A percentile compares a stretch with the other conserved stretches of the same genome.
Evolutionary conservation across 441 rosid genomes (phyloP).

Genomic region (Hura crepitans): DNA sequence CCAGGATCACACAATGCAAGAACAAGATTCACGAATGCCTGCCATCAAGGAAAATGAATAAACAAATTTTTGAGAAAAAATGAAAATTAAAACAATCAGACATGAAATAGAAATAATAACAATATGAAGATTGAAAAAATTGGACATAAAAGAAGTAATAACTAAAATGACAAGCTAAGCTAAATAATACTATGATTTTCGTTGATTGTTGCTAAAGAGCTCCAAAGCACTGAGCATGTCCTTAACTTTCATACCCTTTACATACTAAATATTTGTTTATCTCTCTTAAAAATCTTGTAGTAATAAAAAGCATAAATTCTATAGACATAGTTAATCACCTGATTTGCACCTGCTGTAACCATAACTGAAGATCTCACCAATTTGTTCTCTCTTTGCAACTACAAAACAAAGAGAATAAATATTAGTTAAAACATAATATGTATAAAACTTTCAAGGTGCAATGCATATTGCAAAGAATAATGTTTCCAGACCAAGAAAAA

Average conservation of each 20-base stretch:
- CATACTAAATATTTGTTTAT: background rate
- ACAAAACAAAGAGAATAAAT: constrained; percentile 20
- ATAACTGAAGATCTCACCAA: constrained; percentile 74
- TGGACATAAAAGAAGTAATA: constrained; percentile 8
- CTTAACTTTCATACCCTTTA: background rate
- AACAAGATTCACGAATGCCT: constrained; percentile 95
- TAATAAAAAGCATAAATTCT: constrained; percentile 13
- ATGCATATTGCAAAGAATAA: background rate
- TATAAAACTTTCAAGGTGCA: background rate
- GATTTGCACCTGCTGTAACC: constrained; percentile 99
- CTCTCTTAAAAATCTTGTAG: background rate
- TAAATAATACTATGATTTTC: background rate
- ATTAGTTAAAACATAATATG: background rate
- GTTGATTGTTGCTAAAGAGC: background rate
- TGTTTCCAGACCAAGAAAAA: background rate
- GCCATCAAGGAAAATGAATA: constrained; percentile 29
- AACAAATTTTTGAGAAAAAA: constrained; percentile 10
- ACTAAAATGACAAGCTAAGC: constrained; percentile 11
- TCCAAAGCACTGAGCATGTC: background rate
- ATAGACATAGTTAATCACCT: constrained; percentile 41
- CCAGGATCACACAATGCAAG: constrained; percentile 85
- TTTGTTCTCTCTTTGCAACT: constrained; percentile 74
- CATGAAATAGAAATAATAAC: constrained; percentile 12
- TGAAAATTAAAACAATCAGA: background rate
- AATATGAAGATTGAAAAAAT: background rate